These are phyloP conservation scores for Lippia alba DNA, from an alignment of 305 asterid species.

Conservation along the genomic window DNA sequence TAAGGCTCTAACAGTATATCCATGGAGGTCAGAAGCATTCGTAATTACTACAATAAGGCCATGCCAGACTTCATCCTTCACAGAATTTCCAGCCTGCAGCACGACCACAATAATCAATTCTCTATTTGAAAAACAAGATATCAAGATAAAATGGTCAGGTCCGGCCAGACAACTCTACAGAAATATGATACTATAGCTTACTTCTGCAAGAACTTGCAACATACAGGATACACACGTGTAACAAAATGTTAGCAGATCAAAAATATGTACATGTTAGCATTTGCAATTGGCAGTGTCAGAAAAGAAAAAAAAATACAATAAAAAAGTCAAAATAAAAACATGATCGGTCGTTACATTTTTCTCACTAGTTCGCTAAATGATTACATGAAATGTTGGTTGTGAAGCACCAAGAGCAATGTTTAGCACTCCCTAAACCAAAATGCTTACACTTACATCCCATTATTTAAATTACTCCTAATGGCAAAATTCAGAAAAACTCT, in stretches of 20 bases:
- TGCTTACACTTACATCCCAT: conserved; percentile 11
- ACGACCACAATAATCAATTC: conserved; percentile 46
- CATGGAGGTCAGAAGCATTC: conserved; percentile 93
- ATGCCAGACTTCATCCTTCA: conserved; percentile 98
- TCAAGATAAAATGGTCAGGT: conserved; percentile 11
- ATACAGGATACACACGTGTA: conserved; percentile 8
- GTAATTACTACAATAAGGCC: conserved; percentile 85
- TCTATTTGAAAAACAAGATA: conserved; percentile 25
- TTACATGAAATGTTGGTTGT: neutral
- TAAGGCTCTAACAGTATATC: conserved; percentile 84
- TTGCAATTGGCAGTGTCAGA: conserved; percentile 7
- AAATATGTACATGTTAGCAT: neutral
- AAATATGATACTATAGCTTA: conserved; percentile 3
- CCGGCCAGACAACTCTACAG: conserved; percentile 16
- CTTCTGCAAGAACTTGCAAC: neutral
- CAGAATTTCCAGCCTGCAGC: conserved; percentile 88
- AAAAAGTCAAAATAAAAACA: conserved; percentile 1
- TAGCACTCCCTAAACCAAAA: conserved; percentile 23
- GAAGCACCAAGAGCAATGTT: conserved; percentile 28
- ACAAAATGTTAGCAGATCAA: conserved; percentile 13
- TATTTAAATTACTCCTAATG: conserved; percentile 7
- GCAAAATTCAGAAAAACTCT: neutral
- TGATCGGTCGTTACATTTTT: conserved; percentile 1
- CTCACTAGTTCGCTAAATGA: neutral
- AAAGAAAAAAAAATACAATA: conserved; percentile 9